phyloP scores from a whole-genome alignment of 2,329 filamentous ascomycete genomes.

The Fusarium guadeloupense region DNA sequence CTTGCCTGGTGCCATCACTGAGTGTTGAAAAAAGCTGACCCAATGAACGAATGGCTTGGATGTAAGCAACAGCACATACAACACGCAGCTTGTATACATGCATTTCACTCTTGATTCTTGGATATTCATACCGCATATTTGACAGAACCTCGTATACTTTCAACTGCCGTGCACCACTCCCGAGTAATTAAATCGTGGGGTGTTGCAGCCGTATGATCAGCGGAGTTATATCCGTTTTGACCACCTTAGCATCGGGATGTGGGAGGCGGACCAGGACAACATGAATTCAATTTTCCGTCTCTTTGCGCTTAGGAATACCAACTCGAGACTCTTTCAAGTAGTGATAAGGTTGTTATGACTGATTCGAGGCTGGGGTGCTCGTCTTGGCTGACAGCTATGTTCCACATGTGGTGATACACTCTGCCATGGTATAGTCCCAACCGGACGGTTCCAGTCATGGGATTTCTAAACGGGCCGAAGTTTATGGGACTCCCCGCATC shows the following conservation, averaged over 20 bases:
- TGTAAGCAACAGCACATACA: neutral
- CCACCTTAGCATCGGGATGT: conserved; percentile 8
- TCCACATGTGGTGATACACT: conserved; percentile 11
- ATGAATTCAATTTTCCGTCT: neutral
- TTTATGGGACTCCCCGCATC: conserved; percentile 22
- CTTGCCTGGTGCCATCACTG: too few relatives aligned
- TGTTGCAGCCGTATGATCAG: conserved; percentile 20
- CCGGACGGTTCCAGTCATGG: conserved; percentile 21
- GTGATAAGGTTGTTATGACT: neutral
- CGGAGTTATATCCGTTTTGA: conserved; percentile 7
- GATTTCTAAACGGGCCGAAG: conserved; percentile 31
- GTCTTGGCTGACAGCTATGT: conserved; percentile 11
- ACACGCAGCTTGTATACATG: neutral
- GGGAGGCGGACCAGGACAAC: neutral
- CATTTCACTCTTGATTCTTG: neutral
- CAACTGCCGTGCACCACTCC: conserved; percentile 29
- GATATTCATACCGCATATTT: neutral
- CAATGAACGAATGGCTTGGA: neutral
- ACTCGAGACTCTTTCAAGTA: neutral
- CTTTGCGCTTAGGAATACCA: neutral
- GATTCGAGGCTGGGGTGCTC: neutral
- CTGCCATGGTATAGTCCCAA: neutral
- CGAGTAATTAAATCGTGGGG: conserved; percentile 10
- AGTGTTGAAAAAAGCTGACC: too few relatives aligned
- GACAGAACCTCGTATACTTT: neutral